phyloP scores from a whole-genome alignment of 2,329 filamentous ascomycete species.

The Biscogniauxia mediterranea region DNA sequence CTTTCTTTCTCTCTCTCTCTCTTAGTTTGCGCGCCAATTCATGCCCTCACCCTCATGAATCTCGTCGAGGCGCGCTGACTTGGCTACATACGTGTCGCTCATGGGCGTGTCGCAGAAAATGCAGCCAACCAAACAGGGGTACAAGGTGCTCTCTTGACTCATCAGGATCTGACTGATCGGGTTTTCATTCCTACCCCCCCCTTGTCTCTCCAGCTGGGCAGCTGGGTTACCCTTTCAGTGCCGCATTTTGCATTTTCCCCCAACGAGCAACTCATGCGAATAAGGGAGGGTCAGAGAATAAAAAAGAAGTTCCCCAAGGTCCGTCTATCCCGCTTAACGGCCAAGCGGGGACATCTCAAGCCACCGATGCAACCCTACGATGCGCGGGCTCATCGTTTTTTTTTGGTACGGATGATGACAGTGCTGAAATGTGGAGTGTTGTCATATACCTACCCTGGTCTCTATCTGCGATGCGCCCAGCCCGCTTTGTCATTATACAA shows the following conservation, averaged over 20 bases:
- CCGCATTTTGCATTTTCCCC: slow-evolving; percentile 9
- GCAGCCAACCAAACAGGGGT: slow-evolving; percentile 7
- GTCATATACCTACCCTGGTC: background rate
- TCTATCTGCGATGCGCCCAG: background rate
- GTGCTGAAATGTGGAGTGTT: background rate
- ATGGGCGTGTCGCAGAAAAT: slow-evolving; percentile 7
- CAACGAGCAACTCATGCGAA: slow-evolving; percentile 12
- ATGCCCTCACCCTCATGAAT: background rate
- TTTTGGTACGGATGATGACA: slow-evolving; percentile 4
- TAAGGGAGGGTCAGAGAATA: background rate
- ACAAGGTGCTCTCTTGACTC: background rate
- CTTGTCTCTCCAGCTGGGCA: slow-evolving; percentile 13
- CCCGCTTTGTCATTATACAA: background rate
- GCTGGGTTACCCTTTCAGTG: slow-evolving; percentile 14
- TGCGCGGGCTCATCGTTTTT: background rate
- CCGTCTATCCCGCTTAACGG: slow-evolving; percentile 9
- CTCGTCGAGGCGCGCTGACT: background rate
- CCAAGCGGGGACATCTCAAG: slow-evolving; percentile 16
- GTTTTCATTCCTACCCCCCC: slow-evolving; percentile 5
- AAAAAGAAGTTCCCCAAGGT: slow-evolving; percentile 5
- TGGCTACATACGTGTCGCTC: slow-evolving; percentile 3
- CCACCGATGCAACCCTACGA: slow-evolving; percentile 13
- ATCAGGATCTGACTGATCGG: slow-evolving; percentile 18
- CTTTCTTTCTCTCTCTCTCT: too few species aligned
- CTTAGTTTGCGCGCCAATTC: background rate